A percentile compares a stretch with the other conserved stretches of the same genome.
These are phyloP conservation scores for Peronospora farinosa DNA, from an alignment of 352 stramenopile genomes.

Conservation along the genomic window DNA sequence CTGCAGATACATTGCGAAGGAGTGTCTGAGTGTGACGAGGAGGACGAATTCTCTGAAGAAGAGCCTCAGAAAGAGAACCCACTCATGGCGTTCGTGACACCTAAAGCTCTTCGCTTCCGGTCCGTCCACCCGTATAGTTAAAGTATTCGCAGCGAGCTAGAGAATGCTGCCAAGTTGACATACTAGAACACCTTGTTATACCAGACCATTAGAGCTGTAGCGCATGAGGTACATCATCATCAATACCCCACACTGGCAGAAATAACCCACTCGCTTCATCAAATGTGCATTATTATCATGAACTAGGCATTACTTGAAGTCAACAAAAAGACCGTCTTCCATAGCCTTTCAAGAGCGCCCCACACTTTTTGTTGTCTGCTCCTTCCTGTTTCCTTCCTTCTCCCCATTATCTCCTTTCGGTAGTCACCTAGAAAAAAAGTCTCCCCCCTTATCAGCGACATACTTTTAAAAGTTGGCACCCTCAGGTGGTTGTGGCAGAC, in stretches of 20 bases:
- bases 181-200: conserved; percentile 1
- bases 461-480: conserved; percentile 85
- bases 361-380: conserved; percentile 1
- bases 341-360: conserved; percentile 4
- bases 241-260: not conserved
- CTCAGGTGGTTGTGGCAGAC: conserved; percentile 88
- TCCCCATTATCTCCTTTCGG: conserved; percentile 8
- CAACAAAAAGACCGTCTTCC: conserved; percentile 5
- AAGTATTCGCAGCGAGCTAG: conserved; percentile 2
- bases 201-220: not conserved
- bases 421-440: conserved; percentile 6
- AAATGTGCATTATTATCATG: conserved; percentile 32
- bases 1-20: conserved; percentile 9
- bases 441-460: conserved; percentile 11
- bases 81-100: conserved; percentile 17
- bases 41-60: conserved; percentile 14
- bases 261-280: not conserved
- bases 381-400: conserved; percentile 7
- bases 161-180: conserved; percentile 9
- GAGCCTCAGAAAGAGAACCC: conserved; percentile 24
- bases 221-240: not conserved
- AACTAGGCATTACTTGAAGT: conserved; percentile 30
- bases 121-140: conserved; percentile 20
- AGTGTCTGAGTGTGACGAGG: conserved; percentile 10
- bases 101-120: conserved; percentile 22